A percentile compares a stretch with the other conserved stretches of the same genome.
phyloP scores from a whole-genome alignment of 495 filamentous ascomycete genomes.

The Penicillium waksmanii region DNA sequence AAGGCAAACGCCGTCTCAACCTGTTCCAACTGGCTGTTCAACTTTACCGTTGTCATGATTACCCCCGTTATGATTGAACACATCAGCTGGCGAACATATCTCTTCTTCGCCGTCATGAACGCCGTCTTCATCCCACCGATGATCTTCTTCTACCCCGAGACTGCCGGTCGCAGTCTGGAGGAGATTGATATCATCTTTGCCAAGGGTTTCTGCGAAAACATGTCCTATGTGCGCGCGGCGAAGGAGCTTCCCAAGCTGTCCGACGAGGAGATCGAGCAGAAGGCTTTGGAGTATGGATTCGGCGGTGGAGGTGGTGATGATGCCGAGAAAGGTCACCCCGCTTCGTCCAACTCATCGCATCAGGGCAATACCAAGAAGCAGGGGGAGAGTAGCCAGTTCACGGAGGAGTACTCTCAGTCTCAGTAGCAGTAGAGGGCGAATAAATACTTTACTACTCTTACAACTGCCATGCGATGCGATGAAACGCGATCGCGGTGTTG shows the following conservation, averaged over 20 bases:
- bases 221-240: conserved; percentile 71
- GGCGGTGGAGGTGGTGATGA: conserved; percentile 30
- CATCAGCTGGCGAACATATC: conserved; percentile 76
- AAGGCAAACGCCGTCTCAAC: conserved; percentile 79
- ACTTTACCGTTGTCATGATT: conserved; percentile 82
- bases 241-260: conserved; percentile 69
- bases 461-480: too few species aligned
- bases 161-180: conserved; percentile 68
- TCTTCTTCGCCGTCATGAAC: conserved; percentile 77
- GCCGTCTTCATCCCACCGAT: conserved; percentile 72
- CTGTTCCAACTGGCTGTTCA: conserved; percentile 80
- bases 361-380: conserved; percentile 12
- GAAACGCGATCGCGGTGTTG: not conserved
- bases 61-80: conserved; percentile 71
- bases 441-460: too few species aligned
- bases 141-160: conserved; percentile 80
- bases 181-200: conserved; percentile 83
- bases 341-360: conserved; percentile 18
- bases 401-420: not conserved
- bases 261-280: conserved; percentile 64
- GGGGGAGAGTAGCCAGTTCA: not conserved
- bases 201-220: conserved; percentile 76
- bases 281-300: conserved; percentile 65
- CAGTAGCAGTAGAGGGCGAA: not conserved
- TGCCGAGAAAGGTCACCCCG: conserved; percentile 32